Base-by-base conservation (phyloP, 208 protist genomes). In the Trypanosomatidae sp. region DNA sequence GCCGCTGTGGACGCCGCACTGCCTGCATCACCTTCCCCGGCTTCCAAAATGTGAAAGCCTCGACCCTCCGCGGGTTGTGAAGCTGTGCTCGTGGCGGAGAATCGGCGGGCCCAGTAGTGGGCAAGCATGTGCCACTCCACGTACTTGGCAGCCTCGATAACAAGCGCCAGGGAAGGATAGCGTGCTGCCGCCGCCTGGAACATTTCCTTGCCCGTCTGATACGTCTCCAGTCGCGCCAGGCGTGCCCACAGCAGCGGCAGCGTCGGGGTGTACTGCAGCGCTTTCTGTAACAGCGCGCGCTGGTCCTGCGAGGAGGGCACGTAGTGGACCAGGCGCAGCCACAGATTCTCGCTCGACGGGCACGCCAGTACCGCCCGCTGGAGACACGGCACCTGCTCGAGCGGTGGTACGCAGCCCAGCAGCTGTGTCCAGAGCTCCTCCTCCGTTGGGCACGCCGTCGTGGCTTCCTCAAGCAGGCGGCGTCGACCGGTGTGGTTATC, bases 81-180 rank as follows among this genome's bases (percentile, higher is more conserved):
- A 1, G 47, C 50, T 7, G 64, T 22, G 39, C 8, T 25, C 49
- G 60, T 22, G 39, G 41, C 2, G 22, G 19, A 9, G 47, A 50
- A 43, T 49, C 22, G 39, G 2, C 44, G 44, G 46, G 78, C 72
- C 78, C 84, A 85, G 39, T 76, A 80, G n/a, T 77, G 76, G 0
- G 64, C 67, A 43, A 82, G 56, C 58, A 79, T 76, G 47, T 80
- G 68, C 84, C 84, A 88, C 69, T 96, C 91, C 47, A 86, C 90
- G 72, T 89, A 96, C 76, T 94, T 96, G 39, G 84, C 75, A 0
- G 89, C 88, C 74, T 96, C 91, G 30, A 94, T 73, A 39, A 89
- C 76, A 41, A 96, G 85, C 64, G 85, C 75, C 47, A 94, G 71
- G 12, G 89, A 92, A 22, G 82, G 83, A 73, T 91, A 86, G 66